These are phyloP conservation scores for Quercus parvula DNA, from an alignment of 306 rosid genomes.

Conservation along the genomic window DNA sequence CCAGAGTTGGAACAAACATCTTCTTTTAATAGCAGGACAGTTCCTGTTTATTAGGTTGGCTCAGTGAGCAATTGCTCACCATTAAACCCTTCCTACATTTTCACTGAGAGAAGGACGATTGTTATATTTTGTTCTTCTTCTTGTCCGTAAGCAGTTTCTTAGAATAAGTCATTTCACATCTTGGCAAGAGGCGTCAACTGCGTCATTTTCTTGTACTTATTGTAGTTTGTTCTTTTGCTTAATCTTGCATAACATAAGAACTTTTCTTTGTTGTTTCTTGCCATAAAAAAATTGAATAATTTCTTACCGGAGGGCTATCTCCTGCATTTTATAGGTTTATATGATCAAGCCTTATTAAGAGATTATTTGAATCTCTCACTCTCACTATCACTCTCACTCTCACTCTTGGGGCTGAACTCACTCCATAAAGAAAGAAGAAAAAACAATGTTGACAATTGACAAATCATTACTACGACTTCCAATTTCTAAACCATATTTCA, in stretches of 20 bases:
- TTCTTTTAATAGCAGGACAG: conserved; percentile 30
- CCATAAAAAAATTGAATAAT: background rate
- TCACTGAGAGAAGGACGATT: background rate
- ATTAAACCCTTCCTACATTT: background rate
- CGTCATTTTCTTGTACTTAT: background rate
- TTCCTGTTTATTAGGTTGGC: conserved; percentile 36
- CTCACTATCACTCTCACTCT: too few species aligned
- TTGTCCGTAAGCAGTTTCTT: background rate
- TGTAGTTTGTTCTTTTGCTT: background rate
- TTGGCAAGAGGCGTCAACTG: background rate
- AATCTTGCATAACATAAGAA: background rate
- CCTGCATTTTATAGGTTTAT: background rate
- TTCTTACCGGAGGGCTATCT: background rate
- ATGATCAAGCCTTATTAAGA: too few species aligned
- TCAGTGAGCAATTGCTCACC: background rate
- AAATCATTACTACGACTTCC: background rate
- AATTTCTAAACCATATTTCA: background rate
- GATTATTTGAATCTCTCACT: too few species aligned
- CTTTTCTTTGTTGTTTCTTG: background rate
- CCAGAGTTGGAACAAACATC: conserved; percentile 24
- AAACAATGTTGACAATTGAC: too few species aligned
- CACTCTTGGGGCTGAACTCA: too few species aligned
- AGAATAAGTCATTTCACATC: background rate
- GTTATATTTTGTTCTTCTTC: too few species aligned
- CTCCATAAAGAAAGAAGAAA: too few species aligned